phyloP scores from a whole-genome alignment of 2,329 filamentous ascomycete species.

The Colletotrichum simmondsii region DNA sequence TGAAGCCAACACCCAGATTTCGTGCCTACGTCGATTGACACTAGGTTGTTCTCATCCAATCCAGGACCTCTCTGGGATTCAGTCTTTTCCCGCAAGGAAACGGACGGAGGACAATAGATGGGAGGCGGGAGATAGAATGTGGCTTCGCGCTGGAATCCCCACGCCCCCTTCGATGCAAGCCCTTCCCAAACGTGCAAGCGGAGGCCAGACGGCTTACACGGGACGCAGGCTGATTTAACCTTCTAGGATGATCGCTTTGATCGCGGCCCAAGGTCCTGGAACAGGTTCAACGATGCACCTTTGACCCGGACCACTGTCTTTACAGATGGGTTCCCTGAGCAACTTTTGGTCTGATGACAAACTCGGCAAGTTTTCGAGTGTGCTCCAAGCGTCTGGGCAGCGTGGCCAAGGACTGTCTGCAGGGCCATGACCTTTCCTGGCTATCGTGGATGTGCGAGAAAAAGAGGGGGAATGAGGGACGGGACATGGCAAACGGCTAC shows the following conservation, averaged over 20 bases:
- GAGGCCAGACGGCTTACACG: constrained; percentile 13
- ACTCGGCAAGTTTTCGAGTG: constrained; percentile 3
- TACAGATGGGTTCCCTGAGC: constrained; percentile 13
- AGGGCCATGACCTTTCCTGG: constrained; percentile 17
- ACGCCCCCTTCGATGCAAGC: constrained; percentile 6
- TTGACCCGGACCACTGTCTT: constrained; percentile 15
- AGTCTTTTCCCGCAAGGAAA: constrained; percentile 6
- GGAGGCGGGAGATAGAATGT: constrained; percentile 18
- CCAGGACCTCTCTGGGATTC: background rate
- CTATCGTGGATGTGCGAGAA: constrained; percentile 5
- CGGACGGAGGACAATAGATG: constrained; percentile 29
- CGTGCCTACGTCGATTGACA: constrained; percentile 1
- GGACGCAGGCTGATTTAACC: constrained; percentile 24
- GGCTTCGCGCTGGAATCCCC: constrained; percentile 1
- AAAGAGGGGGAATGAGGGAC: constrained; percentile 4
- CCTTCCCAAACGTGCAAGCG: background rate
- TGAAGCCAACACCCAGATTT: constrained; percentile 2
- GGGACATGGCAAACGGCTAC: constrained; percentile 7
- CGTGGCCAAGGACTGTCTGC: constrained; percentile 10
- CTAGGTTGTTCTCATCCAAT: constrained; percentile 17
- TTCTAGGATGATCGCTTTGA: constrained; percentile 23
- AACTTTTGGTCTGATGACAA: constrained; percentile 22
- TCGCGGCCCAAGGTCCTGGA: constrained; percentile 23
- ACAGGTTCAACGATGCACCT: constrained; percentile 21
- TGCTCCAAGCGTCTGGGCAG: constrained; percentile 14